Conservation (phyloP, 352 stramenopile species). For the Aphanomyces euteiches region DNA sequence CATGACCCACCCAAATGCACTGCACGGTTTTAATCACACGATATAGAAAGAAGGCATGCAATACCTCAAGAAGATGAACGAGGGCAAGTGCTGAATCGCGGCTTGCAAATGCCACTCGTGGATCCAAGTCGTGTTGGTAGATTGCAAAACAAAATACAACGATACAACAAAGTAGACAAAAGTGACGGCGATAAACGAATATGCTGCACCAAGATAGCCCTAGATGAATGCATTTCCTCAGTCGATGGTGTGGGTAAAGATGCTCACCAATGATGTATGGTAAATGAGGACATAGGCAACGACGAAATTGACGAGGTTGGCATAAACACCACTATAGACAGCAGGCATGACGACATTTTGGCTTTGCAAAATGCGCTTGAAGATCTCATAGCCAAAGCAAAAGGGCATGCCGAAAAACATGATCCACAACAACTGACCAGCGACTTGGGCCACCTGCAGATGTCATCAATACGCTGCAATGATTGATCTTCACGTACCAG, state of each 20-base stretch:
- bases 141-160: conserved; percentile 10
- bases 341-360: conserved; percentile 82
- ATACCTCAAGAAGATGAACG: conserved; percentile 47
- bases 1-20: conserved; percentile 50
- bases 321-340: conserved; percentile 63
- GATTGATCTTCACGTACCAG: neutral
- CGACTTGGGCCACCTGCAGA: conserved; percentile 53
- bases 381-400: conserved; percentile 64
- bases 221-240: neutral
- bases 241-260: neutral
- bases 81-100: conserved; percentile 53
- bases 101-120: conserved; percentile 62
- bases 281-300: conserved; percentile 88
- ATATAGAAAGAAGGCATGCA: conserved; percentile 31
- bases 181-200: conserved; percentile 10
- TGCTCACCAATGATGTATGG: conserved; percentile 48
- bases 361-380: conserved; percentile 79
- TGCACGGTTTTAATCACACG: conserved; percentile 46
- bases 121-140: neutral
- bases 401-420: conserved; percentile 78
- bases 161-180: conserved; percentile 4
- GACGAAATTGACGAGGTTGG: conserved; percentile 68
- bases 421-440: conserved; percentile 60
- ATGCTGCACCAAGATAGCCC: neutral
- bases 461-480: conserved; percentile 19